Evolutionary conservation across 768 basidiomycete species (phyloP).

Genomic region (Guyanaporus albipodus): DNA sequence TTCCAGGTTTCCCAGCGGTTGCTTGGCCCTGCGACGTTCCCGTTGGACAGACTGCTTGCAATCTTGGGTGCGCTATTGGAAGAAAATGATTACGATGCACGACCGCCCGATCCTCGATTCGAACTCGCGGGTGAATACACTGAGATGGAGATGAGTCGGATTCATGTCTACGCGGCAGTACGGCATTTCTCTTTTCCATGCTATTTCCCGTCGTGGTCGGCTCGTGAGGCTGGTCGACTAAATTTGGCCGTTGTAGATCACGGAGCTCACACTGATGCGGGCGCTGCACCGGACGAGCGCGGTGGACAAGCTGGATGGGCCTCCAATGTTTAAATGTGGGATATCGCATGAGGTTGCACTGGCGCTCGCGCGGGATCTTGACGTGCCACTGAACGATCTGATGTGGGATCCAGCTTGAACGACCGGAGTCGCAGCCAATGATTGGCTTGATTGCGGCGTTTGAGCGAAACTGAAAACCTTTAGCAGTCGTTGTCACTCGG

Average conservation of each 20-base stretch:
- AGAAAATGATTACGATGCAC: slow-evolving; percentile 55
- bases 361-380: slow-evolving; percentile 54
- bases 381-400: slow-evolving; percentile 56
- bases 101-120: slow-evolving; percentile 45
- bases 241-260: slow-evolving; percentile 44
- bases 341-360: slow-evolving; percentile 57
- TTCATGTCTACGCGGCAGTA: slow-evolving; percentile 58
- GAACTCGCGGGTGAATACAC: slow-evolving; percentile 65
- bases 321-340: slow-evolving; percentile 70
- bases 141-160: slow-evolving; percentile 65
- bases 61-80: slow-evolving; percentile 76
- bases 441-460: too few relatives aligned
- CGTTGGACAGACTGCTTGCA: slow-evolving; percentile 74
- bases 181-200: slow-evolving; percentile 26
- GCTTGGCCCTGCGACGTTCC: slow-evolving; percentile 73
- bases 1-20: slow-evolving; percentile 69
- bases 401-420: slow-evolving; percentile 46
- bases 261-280: slow-evolving; percentile 60
- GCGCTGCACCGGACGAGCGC: slow-evolving; percentile 63
- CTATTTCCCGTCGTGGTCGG: too few relatives aligned
- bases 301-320: slow-evolving; percentile 61
- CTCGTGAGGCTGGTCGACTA: too few relatives aligned
- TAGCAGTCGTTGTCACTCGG: too few relatives aligned
- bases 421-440: too few relatives aligned
- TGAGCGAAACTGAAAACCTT: too few relatives aligned